These are phyloP conservation scores for Sordariomycetes sp. DNA, from an alignment of 2,329 filamentous ascomycete species.

Conservation along the genomic window DNA sequence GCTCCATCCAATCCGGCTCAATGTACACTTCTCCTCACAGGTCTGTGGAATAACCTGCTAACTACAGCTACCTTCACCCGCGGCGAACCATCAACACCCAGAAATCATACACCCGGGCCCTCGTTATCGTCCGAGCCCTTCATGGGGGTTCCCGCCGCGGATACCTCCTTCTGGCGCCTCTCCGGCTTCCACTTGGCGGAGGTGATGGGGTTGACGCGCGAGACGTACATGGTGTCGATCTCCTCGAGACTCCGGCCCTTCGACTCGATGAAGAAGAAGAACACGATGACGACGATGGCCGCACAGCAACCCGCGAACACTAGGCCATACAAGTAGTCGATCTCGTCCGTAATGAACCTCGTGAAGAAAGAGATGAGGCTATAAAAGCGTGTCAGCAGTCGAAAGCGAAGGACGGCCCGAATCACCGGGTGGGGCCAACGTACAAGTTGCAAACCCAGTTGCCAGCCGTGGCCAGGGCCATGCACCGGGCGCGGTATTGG, in stretches of 20 bases:
- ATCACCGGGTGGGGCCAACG: background rate
- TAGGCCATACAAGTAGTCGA: slow-evolving; percentile 60
- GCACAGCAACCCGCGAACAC: slow-evolving; percentile 61
- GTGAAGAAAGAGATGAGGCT: slow-evolving; percentile 42
- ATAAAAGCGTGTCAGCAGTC: background rate
- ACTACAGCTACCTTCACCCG: too few relatives aligned
- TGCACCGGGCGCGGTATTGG: slow-evolving; percentile 41
- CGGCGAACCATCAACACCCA: background rate
- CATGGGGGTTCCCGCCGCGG: too few relatives aligned
- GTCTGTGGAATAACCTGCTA: too few relatives aligned
- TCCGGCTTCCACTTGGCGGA: slow-evolving; percentile 23
- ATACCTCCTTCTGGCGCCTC: slow-evolving; percentile 4
- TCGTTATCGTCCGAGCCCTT: background rate
- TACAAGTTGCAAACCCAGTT: slow-evolving; percentile 59
- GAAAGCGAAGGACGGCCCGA: background rate
- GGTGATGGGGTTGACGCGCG: slow-evolving; percentile 36
- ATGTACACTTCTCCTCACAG: background rate
- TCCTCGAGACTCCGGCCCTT: slow-evolving; percentile 64
- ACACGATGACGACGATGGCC: slow-evolving; percentile 53
- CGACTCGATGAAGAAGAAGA: slow-evolving; percentile 66
- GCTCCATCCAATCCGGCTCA: background rate
- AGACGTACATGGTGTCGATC: slow-evolving; percentile 65
- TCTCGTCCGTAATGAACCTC: slow-evolving; percentile 60
- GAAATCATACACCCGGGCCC: background rate
- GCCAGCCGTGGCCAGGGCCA: slow-evolving; percentile 44